These are phyloP conservation scores for Yamadazyma takamatsuzukensis DNA, from an alignment of 805 yeast species.

Conservation along the genomic window DNA sequence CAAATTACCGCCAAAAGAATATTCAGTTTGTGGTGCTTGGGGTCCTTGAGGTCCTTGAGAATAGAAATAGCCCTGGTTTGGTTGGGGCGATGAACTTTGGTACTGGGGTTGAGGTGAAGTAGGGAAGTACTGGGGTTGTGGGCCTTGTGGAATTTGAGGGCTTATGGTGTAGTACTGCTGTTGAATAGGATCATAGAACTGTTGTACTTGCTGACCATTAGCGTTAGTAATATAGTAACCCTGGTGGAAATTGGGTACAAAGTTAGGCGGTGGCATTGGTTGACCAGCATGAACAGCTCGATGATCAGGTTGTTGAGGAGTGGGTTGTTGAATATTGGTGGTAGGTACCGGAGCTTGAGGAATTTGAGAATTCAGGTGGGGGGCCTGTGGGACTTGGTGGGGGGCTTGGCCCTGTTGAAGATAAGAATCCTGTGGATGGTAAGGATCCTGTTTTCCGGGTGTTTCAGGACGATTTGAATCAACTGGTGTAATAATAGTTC, in stretches of 20 bases:
- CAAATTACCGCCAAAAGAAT: slow-evolving; percentile 14
- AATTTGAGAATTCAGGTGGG: no score
- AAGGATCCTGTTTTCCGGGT: slow-evolving; percentile 1
- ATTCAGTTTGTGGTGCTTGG: slow-evolving; percentile 4
- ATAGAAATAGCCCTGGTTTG: slow-evolving; percentile 11
- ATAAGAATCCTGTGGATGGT: slow-evolving; percentile 1
- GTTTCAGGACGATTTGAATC: slow-evolving; percentile 20
- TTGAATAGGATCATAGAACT: slow-evolving; percentile 41
- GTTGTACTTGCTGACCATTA: slow-evolving; percentile 33
- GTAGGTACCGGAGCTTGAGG: slow-evolving; percentile 3
- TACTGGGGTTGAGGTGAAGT: slow-evolving; percentile 28
- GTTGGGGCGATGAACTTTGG: slow-evolving; percentile 14
- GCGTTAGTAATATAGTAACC: slow-evolving; percentile 18
- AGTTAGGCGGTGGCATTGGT: slow-evolving; percentile 11
- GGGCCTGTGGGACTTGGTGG: slow-evolving; percentile 6
- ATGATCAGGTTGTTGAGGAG: slow-evolving; percentile 6
- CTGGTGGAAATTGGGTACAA: slow-evolving; percentile 12
- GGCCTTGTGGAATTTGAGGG: slow-evolving; percentile 27
- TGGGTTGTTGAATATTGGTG: slow-evolving; percentile 5
- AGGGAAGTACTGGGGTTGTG: slow-evolving; percentile 38
- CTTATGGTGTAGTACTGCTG: slow-evolving; percentile 41
- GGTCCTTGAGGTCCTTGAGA: slow-evolving; percentile 1
- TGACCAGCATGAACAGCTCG: slow-evolving; percentile 1
- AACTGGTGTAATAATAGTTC: slow-evolving; percentile 40
- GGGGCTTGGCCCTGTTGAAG: slow-evolving; percentile 3